Evolutionary conservation across 2,329 filamentous ascomycete species (phyloP), one percentile per base, ranked within the genome.

Genomic region (Aspergillus japonicus): DNA sequence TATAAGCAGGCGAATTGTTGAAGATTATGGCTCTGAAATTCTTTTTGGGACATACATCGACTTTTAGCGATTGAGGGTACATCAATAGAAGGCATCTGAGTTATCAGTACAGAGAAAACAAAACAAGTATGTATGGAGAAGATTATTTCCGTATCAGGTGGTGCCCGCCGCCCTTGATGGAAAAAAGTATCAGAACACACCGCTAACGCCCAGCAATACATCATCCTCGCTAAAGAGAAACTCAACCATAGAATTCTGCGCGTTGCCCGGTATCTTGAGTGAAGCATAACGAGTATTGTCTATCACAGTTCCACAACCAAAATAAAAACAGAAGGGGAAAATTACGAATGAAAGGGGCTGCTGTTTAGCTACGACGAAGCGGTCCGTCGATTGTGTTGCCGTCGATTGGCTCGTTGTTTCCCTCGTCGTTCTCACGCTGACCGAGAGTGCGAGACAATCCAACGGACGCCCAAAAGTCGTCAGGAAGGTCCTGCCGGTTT

Each of bases 401-500:
- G 19, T 64, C 63, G 23, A 64, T 64, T 26, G 62, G 56, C 23
- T 68, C 68, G 16, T 71, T 61, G 26, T 63, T 65, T 26, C 61
- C 55, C 23, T 68, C 68, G n/a, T 71, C 61, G 24, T 63, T 65
- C 24, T 64, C 64, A 54, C 71, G 68, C 29, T 69, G 71, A 54
- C 68, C 68, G 44, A 77, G 67, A 14, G 81, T 87, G 63, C 87
- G 84, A 68, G 82, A 87, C 64, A 91, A 81, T 47, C 89, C 89
- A 60, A 83, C 87, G 68, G 85, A 83, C 60, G 85, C 85, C 91
- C 91, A 96, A 87, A 89, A 93, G 64, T 91, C 87, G 62, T 95
- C 90, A 0, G 90, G 89, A 56, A 95, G 89, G 67, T 93, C 89
- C 69, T 91, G 85, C 24, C 90, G 81, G 19, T 85, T 82, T 35